Conservation (phyloP, 2,329 filamentous ascomycete species). For the Sporothrix curviconia region DNA sequence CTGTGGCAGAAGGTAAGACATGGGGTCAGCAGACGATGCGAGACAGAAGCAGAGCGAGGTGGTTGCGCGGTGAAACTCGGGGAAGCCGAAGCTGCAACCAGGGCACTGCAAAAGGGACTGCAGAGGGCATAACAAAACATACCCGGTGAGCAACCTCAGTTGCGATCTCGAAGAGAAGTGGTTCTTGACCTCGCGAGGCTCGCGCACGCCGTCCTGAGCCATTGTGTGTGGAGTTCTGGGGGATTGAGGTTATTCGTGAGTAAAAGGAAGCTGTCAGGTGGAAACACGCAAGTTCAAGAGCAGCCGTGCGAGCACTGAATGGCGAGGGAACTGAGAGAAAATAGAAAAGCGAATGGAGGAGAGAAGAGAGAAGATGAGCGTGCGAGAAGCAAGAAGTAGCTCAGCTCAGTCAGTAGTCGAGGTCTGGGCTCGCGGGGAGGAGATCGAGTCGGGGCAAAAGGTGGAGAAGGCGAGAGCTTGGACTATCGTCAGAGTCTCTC, state of each 20-base stretch:
- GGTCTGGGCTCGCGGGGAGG: constrained; percentile 11
- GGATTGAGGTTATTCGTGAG: not conserved
- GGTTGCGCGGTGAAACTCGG: not conserved
- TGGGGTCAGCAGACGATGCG: not conserved
- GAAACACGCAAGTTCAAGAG: not conserved
- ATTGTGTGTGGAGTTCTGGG: constrained; percentile 13
- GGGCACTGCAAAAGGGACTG: not conserved
- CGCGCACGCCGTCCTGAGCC: constrained; percentile 36
- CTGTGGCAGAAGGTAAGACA: constrained; percentile 40
- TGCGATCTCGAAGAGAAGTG: constrained; percentile 92
- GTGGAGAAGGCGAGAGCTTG: constrained; percentile 10
- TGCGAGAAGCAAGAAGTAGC: not conserved
- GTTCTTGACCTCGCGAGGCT: constrained; percentile 73
- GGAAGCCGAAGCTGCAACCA: not conserved
- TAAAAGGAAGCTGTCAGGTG: too few species aligned
- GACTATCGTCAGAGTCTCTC: constrained; percentile 8
- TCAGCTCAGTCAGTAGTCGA: constrained; percentile 1
- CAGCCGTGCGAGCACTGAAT: not conserved
- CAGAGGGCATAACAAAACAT: too few species aligned
- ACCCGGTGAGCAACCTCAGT: constrained; percentile 98
- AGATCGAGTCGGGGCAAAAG: constrained; percentile 10
- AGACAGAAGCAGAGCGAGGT: not conserved
- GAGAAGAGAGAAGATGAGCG: constrained; percentile 16
- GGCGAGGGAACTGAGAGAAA: not conserved
- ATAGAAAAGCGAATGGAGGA: not conserved